Evolutionary conservation across 805 yeast species (phyloP), one percentile per base, ranked within the genome.

Genomic region (Monosporozyma aerobia): DNA sequence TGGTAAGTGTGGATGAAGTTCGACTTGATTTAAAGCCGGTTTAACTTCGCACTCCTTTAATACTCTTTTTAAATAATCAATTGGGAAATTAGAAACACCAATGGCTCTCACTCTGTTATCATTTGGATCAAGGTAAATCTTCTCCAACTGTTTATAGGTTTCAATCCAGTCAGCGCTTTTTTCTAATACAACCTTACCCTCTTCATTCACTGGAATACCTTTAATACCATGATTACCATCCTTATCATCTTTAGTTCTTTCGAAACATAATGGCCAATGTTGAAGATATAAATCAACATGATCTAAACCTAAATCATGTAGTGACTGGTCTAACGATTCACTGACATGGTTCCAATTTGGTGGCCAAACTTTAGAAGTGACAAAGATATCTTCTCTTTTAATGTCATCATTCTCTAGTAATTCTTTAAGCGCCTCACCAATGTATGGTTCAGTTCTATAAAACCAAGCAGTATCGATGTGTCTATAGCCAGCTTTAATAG

Each of bases 381-480:
- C 72, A 61, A 83, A 86, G 19, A 87, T 59, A 29, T 84, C 85
- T 56, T 79, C 78, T 62, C 83, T 70, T 57, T 74, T 74, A 49
- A 76, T 65, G 16, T 63, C 60, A 11, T 80, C 78, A 53, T 73
- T 75, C 14, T 67, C 74, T 54, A 80, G 69, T 53, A 77, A 65
- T 54, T 75, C 76, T 51, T 75, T 72, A 55, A 82, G 64, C 3
- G 75, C 94, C 50, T 74, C 72, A 33, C 95, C 90, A 13, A 84
- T 83, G 57, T 77, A 81, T 16, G 67, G 73, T 66, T 87, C 95
- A 63, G 83, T 83, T 2, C 78, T 78, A 65, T 87, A 87, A 54
- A 76, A 74, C 64, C 79, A 79, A 2, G 94, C 94, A 9, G 90
- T 80, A 65, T 86, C 95, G 58, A 86, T 82, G 63, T 82, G 88